Percentiles rank a stretch among this genome's conserved stretches.
These are phyloP conservation scores for Diaporthe longicolla DNA, from an alignment of 2,329 filamentous ascomycete genomes.

Conservation along the genomic window DNA sequence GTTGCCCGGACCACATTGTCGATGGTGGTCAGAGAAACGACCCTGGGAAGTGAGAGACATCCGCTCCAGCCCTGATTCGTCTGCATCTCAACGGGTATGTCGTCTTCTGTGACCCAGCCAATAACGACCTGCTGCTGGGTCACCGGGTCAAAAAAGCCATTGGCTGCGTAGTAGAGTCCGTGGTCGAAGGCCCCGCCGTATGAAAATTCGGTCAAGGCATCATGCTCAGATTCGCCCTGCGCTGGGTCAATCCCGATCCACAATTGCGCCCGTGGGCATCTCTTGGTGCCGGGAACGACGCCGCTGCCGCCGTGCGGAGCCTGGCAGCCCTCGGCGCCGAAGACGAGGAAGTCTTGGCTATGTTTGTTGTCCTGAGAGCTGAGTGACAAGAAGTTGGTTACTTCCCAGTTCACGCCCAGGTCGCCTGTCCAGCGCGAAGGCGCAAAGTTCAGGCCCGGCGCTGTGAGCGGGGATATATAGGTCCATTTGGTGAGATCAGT, in stretches of 20 bases:
- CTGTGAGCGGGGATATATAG: constrained; percentile 57
- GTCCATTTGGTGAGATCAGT: constrained; percentile 59
- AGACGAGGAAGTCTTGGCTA: constrained; percentile 58
- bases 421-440: constrained; percentile 63
- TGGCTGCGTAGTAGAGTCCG: constrained; percentile 63
- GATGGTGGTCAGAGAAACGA: constrained; percentile 57
- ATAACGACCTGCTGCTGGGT: constrained; percentile 58
- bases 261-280: constrained; percentile 46
- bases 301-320: constrained; percentile 42
- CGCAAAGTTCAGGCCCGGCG: constrained; percentile 28
- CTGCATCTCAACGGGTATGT: constrained; percentile 58
- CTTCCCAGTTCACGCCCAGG: constrained; percentile 66
- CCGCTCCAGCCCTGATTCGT: constrained; percentile 65
- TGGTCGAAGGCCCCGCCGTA: constrained; percentile 62
- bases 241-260: constrained; percentile 59
- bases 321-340: constrained; percentile 59
- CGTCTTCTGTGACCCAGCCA: constrained; percentile 67
- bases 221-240: neutral
- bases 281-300: constrained; percentile 33
- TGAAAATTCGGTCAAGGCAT: constrained; percentile 22
- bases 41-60: constrained; percentile 60
- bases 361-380: constrained; percentile 46
- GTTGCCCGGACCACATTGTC: constrained; percentile 55
- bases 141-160: constrained; percentile 61
- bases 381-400: constrained; percentile 61